Evolutionary conservation across 495 filamentous ascomycete species (phyloP), one percentile per base, ranked within the genome.

Genomic region (Aspergillus nidulans): DNA sequence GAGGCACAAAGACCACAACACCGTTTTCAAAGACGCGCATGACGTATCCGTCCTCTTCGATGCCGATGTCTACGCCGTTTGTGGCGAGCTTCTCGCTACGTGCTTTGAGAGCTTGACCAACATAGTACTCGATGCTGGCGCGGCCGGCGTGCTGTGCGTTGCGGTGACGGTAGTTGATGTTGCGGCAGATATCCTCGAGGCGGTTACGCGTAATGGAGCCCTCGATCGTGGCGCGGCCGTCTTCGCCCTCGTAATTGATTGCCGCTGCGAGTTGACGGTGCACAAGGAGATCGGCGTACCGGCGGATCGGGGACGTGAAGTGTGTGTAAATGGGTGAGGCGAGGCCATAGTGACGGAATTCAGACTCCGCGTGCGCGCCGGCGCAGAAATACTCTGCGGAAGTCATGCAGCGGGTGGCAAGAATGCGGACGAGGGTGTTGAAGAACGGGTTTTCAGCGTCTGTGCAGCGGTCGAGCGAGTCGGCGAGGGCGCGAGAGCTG

Each of bases 321-420:
- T 97, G 94, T 1, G 94, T 98, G 76, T 98, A 98, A 65, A 98
- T 98, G 59, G 95, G 90, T 8, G 84, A 89, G 0, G 94, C 94
- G 2, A 98, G 80, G 54, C 94, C 95, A 70, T 98, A 98, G 69
- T 98, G 94, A 28, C 91, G 82, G 82, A 95, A 98, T 59, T 97
- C 94, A 1, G 90, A 84, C 67, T 92, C 91, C 0, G 91, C 82
- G 65, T 96, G 90, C 2, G 91, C 91, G 56, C 94, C 94, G 0
- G 91, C 84, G 72, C 88, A 91, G 74, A 97, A 97, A 77, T 98
- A 98, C 70, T 97, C 95, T 54, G 94, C 94, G 28, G 91, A 92
- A 76, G 95, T 95, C 95, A 98, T 97, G 83, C 94, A 98, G 25
- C 94, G 85, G 10, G 95, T 98, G 8, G 94, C 94, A 72, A 98